Evolutionary conservation across 129 eudicot genomes (phyloP), one percentile per base, ranked within the genome.

Genomic region (Lactuca sativa): DNA sequence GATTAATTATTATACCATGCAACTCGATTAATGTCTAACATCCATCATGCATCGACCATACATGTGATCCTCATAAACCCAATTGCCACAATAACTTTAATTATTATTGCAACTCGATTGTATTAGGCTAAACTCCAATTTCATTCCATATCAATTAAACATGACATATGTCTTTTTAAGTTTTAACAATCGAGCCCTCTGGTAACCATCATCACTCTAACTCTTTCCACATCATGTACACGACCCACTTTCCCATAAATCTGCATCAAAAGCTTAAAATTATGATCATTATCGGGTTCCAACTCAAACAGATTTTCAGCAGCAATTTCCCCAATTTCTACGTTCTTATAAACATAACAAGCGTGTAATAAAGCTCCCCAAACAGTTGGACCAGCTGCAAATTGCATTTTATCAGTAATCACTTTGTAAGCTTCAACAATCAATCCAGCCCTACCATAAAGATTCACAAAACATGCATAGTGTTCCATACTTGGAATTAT

Each of bases 321-420:
- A 16, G 96, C 96, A 59, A 78, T 60, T 80, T 82, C 90, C 16
- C 87, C 96, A 31, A 84, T 78, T 10, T 81, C 91, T 25, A 77
- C 95, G 63, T 86, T 82, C 38, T 80, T 81, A 47, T 84, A 81
- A 80, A 88, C 84, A 75, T 56, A 88, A 72, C 95, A 92, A 63
- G 84, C 91, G 64, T 88, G 91, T n/a, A 90, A 78, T 76, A 92
- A 83, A 3, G 97, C 95, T 59, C 97, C 97, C 97, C 96, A 92
- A 14, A 88, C 95, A 0, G 95, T 88, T 32, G 91, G 87, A 59
- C 97, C 96, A 37, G 95, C 86, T 64, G 70, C 85, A 43, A 67
- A 71, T 53, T 78, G 75, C 93, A 92, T 86, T 65, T 51, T 70
- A 0, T 83, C 72, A 33, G 30, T 56, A 51, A 92, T 78, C 31